A percentile compares a stretch with the other conserved stretches of the same genome.
Conservation (phyloP, 495 filamentous ascomycete species). For the Annulohypoxylon stygium region DNA sequence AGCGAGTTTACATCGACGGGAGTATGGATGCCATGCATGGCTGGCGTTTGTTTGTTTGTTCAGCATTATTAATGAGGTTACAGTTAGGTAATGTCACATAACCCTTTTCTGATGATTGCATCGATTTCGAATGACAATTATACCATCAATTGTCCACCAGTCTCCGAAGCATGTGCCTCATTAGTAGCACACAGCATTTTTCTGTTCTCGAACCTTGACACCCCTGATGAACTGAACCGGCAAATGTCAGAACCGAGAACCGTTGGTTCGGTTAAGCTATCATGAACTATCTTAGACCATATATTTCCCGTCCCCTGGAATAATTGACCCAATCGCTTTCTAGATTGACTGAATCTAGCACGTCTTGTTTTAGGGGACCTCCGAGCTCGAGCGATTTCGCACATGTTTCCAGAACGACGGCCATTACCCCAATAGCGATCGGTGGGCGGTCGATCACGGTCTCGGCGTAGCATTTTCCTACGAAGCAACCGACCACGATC, state of each 20-base stretch:
- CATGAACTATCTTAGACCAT: conserved; percentile 10
- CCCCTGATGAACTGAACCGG: conserved; percentile 3
- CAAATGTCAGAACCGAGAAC: conserved; percentile 14
- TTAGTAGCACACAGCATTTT: conserved; percentile 13
- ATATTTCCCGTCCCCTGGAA: conserved; percentile 32
- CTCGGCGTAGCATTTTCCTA: conserved; percentile 33
- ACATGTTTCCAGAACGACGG: conserved; percentile 24
- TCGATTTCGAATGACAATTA: conserved; percentile 13
- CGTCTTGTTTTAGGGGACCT: conserved; percentile 25
- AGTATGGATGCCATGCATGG: conserved; percentile 46
- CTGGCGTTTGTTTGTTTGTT: conserved; percentile 42
- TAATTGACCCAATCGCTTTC: conserved; percentile 17
- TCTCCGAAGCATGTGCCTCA: conserved; percentile 8
- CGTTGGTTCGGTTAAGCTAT: conserved; percentile 35
- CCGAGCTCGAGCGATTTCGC: conserved; percentile 25
- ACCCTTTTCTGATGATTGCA: conserved; percentile 23
- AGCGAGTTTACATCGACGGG: conserved; percentile 15
- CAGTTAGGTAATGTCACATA: conserved; percentile 44
- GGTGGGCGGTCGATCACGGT: conserved; percentile 26
- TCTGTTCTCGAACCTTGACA: conserved; percentile 28
- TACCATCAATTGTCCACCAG: conserved; percentile 9
- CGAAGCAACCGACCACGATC: conserved; percentile 26
- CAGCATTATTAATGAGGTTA: conserved; percentile 34
- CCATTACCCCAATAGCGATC: conserved; percentile 27
- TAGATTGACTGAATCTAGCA: conserved; percentile 36